Percentiles rank a stretch among this genome's conserved stretches.
Conservation (phyloP, 805 yeast species). For the Cyberlindnera misumaiensis region DNA sequence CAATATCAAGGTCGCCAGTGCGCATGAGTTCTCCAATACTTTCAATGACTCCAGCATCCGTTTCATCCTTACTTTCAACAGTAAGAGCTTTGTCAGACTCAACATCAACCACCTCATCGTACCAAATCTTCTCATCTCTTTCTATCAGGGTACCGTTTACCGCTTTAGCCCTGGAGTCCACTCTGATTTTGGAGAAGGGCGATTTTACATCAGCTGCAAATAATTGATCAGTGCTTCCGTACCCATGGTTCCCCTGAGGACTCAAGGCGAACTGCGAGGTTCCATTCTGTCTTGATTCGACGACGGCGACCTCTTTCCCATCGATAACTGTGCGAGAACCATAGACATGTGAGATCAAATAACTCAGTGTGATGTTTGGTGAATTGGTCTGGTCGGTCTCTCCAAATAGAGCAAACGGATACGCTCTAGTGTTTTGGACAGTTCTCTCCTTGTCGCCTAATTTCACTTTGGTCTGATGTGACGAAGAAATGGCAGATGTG, state of each 20-base stretch:
- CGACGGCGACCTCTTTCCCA: conserved; percentile 14
- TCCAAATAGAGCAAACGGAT: conserved; percentile 14
- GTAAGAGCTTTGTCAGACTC: background rate
- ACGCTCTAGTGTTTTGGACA: conserved; percentile 10
- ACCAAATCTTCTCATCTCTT: conserved; percentile 9
- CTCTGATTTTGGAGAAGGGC: conserved; percentile 20
- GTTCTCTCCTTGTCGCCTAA: conserved; percentile 1
- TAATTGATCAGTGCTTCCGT: conserved; percentile 29
- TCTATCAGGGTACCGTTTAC: conserved; percentile 28
- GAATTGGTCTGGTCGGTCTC: conserved; percentile 10
- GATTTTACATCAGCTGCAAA: conserved; percentile 19
- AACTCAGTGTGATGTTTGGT: conserved; percentile 12
- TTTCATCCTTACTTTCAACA: background rate
- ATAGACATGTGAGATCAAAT: conserved; percentile 18
- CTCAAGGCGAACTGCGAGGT: conserved; percentile 36
- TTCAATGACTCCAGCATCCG: no score
- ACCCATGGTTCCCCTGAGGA: conserved; percentile 40
- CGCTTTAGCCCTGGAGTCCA: conserved; percentile 30
- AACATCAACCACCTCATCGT: background rate
- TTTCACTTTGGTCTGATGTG: conserved; percentile 11
- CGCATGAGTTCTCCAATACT: no score
- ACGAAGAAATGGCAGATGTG: conserved; percentile 12
- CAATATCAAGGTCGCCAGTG: no score
- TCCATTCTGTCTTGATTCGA: conserved; percentile 35
- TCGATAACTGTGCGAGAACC: conserved; percentile 13